Evolutionary conservation across 2,329 filamentous ascomycete genomes (phyloP).

Genomic region (Penicillium sp.): DNA sequence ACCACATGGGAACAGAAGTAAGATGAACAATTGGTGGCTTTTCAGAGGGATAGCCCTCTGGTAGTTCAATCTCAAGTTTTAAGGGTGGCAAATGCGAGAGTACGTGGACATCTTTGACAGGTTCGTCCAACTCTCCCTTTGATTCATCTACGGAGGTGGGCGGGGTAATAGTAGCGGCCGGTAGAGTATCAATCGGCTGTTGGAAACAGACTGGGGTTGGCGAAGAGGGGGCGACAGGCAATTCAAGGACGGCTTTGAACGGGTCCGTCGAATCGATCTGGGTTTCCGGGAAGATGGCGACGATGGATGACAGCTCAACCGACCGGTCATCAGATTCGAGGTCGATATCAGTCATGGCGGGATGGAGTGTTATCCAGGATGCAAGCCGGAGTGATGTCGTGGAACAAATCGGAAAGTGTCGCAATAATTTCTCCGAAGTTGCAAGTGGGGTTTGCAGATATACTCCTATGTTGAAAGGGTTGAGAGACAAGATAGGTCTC

Average conservation of each 20-base stretch:
- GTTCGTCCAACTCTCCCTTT: constrained; percentile 26
- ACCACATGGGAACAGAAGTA: constrained; percentile 55
- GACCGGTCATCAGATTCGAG: constrained; percentile 57
- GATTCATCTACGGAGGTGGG: constrained; percentile 43
- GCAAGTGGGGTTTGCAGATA: background rate
- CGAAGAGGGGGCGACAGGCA: constrained; percentile 57
- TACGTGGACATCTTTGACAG: constrained; percentile 43
- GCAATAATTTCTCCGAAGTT: constrained; percentile 4
- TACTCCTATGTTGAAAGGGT: background rate
- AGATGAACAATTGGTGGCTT: constrained; percentile 54
- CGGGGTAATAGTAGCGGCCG: constrained; percentile 41
- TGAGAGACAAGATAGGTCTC: constrained; percentile 3
- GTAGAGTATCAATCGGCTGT: constrained; percentile 35
- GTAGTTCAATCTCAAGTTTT: constrained; percentile 54
- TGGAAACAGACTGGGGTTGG: constrained; percentile 53
- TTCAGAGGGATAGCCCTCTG: constrained; percentile 57
- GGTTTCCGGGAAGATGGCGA: constrained; percentile 65
- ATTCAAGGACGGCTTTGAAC: constrained; percentile 55
- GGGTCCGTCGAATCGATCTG: constrained; percentile 48
- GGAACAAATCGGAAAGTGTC: background rate
- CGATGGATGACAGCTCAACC: constrained; percentile 61
- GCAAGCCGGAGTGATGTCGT: background rate
- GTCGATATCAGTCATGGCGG: constrained; percentile 40
- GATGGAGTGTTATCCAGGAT: background rate
- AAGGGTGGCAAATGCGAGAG: constrained; percentile 61